Evolutionary conservation across 306 rosid genomes (phyloP).

Genomic region (Spatholobus suberectus): DNA sequence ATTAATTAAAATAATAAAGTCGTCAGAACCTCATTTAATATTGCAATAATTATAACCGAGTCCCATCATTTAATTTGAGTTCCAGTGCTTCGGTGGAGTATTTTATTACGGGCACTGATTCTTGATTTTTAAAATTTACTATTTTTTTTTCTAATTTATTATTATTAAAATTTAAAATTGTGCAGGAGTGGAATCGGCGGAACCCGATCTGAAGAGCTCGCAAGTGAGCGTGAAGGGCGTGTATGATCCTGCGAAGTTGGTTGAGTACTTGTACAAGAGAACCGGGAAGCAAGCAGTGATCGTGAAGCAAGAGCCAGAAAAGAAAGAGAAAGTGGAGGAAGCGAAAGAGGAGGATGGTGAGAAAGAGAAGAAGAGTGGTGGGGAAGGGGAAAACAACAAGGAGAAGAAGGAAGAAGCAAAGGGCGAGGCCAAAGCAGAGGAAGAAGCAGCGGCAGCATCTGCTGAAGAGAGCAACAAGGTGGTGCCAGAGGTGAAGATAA

Average conservation of each 20-base stretch:
- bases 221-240: slow-evolving; percentile 76
- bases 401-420: slow-evolving; percentile 21
- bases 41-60: no score
- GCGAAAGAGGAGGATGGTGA: slow-evolving; percentile 47
- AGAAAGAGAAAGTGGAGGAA: slow-evolving; percentile 46
- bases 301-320: slow-evolving; percentile 62
- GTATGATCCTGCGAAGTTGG: slow-evolving; percentile 67
- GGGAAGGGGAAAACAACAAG: slow-evolving; percentile 29
- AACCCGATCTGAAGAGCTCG: slow-evolving; percentile 75
- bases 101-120: neutral
- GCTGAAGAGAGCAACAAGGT: slow-evolving; percentile 51
- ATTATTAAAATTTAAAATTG: neutral
- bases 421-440: neutral
- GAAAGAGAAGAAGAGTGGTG: slow-evolving; percentile 42
- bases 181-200: slow-evolving; percentile 85
- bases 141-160: neutral
- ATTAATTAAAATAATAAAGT: slow-evolving; percentile 23
- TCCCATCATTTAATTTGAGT: slow-evolving; percentile 27
- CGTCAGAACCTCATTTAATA: slow-evolving; percentile 16
- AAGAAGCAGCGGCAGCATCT: neutral
- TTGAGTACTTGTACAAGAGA: slow-evolving; percentile 63
- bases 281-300: slow-evolving; percentile 76
- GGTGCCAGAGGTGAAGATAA: slow-evolving; percentile 56
- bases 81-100: neutral
- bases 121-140: neutral